Conservation (phyloP, 306 rosid genomes). For the Betula pendula region DNA sequence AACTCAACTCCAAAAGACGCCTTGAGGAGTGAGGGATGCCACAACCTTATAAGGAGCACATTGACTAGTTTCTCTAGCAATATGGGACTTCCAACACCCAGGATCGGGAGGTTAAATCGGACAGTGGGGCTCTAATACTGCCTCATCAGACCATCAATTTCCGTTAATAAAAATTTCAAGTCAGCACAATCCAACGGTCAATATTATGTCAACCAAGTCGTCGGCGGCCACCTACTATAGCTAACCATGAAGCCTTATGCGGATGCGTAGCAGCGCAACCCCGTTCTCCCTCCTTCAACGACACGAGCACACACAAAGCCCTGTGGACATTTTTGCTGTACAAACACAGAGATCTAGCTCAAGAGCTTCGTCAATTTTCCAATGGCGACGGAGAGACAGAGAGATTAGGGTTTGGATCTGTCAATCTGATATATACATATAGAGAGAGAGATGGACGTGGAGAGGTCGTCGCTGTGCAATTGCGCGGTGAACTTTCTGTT, state of each 20-base stretch:
- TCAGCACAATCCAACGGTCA: background rate
- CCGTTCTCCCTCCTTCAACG: background rate
- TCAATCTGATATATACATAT: background rate
- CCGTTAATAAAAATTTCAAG: background rate
- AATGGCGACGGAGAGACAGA: conserved; percentile 38
- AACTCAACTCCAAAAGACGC: too few relatives aligned
- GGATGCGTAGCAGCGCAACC: background rate
- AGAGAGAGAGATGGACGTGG: conserved; percentile 62
- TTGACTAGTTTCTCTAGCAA: too few relatives aligned
- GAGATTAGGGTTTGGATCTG: conserved; percentile 31
- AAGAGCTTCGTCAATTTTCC: conserved; percentile 23
- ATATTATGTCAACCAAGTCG: too few relatives aligned
- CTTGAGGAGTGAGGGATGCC: too few relatives aligned
- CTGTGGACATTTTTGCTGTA: background rate
- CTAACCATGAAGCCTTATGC: background rate
- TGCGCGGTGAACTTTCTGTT: conserved; percentile 94
- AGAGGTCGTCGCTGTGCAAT: conserved; percentile 95
- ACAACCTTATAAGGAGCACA: too few relatives aligned
- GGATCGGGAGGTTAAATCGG: too few relatives aligned
- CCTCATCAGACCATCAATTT: background rate
- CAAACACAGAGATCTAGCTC: conserved; percentile 26
- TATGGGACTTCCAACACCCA: too few relatives aligned
- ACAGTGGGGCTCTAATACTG: background rate
- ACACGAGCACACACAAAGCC: background rate
- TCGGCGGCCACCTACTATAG: background rate